Evolutionary conservation across 2,329 filamentous ascomycete species (phyloP).

Genomic region (Fusarium sterilihyphosum): DNA sequence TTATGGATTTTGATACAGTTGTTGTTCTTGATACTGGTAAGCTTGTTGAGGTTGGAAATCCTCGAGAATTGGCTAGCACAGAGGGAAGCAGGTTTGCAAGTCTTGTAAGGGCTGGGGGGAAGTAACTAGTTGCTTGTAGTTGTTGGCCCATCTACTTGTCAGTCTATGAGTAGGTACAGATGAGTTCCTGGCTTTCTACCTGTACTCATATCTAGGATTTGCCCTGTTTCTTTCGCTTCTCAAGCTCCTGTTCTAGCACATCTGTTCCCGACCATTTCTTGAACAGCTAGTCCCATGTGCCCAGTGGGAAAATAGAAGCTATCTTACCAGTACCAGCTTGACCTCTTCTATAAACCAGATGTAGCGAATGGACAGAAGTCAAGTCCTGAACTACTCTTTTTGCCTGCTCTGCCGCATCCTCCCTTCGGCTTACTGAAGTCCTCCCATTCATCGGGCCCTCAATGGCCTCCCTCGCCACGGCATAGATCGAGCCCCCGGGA

Average conservation of each 20-base stretch:
- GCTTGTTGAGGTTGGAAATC: slow-evolving; percentile 52
- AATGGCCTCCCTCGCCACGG: not conserved
- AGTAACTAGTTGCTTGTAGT: too few species aligned
- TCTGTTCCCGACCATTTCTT: not conserved
- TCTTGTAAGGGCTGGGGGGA: slow-evolving; percentile 16
- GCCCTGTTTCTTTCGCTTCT: not conserved
- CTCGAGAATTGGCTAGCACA: slow-evolving; percentile 28
- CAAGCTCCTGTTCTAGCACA: not conserved
- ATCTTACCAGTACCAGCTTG: not conserved
- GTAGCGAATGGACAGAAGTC: not conserved
- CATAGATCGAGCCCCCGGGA: not conserved
- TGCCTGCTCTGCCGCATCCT: not conserved
- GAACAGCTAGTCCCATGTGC: not conserved
- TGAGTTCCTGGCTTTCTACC: not conserved
- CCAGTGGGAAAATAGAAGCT: not conserved
- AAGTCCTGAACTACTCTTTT: not conserved
- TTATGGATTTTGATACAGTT: slow-evolving; percentile 60
- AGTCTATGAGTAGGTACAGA: too few species aligned
- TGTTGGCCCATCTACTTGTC: too few species aligned
- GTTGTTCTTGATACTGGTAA: slow-evolving; percentile 59
- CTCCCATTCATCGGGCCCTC: not conserved
- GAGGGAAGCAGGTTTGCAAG: slow-evolving; percentile 44
- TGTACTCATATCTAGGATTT: not conserved
- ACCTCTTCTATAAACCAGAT: not conserved
- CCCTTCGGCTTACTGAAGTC: not conserved